phyloP scores from a whole-genome alignment of 1,284 basidiomycete genomes.

The Gomphus bonarii region DNA sequence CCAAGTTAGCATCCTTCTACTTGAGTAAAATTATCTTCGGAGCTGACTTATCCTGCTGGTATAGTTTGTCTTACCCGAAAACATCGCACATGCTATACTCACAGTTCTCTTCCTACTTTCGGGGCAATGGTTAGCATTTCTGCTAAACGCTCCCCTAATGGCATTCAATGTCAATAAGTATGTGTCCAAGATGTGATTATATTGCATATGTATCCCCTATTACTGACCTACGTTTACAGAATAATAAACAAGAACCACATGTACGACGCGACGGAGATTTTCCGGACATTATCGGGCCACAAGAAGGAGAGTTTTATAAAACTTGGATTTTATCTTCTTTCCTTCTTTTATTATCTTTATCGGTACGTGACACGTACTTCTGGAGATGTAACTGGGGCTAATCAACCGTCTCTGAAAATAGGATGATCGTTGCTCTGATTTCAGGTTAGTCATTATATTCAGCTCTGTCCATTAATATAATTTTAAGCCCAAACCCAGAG shows the following conservation, averaged over 20 bases:
- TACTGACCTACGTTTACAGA: slow-evolving; percentile 32
- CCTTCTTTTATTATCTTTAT: slow-evolving; percentile 96
- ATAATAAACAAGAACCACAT: slow-evolving; percentile 93
- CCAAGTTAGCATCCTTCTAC: slow-evolving; percentile 47
- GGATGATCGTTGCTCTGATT: slow-evolving; percentile 84
- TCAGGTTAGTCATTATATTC: slow-evolving; percentile 32
- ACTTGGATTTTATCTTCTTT: slow-evolving; percentile 89
- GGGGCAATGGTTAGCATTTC: slow-evolving; percentile 92
- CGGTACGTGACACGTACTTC: slow-evolving; percentile 45
- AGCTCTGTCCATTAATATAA: neutral
- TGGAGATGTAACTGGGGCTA: neutral
- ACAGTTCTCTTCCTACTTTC: slow-evolving; percentile 82
- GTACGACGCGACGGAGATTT: slow-evolving; percentile 99
- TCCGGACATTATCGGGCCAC: slow-evolving; percentile 87
- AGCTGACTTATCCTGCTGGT: neutral
- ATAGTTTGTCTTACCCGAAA: slow-evolving; percentile 96
- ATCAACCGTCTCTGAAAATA: slow-evolving; percentile 20
- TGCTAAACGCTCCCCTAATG: slow-evolving; percentile 87
- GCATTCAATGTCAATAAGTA: slow-evolving; percentile 94
- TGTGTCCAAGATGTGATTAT: slow-evolving; percentile 19
- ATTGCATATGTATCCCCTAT: neutral
- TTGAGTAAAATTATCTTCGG: too few species aligned
- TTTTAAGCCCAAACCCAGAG: slow-evolving; percentile 5
- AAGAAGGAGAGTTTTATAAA: slow-evolving; percentile 98
- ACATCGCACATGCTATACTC: slow-evolving; percentile 89